Evolutionary conservation across 257 asterid species (phyloP).

Genomic region (Salvia rosmarinus): DNA sequence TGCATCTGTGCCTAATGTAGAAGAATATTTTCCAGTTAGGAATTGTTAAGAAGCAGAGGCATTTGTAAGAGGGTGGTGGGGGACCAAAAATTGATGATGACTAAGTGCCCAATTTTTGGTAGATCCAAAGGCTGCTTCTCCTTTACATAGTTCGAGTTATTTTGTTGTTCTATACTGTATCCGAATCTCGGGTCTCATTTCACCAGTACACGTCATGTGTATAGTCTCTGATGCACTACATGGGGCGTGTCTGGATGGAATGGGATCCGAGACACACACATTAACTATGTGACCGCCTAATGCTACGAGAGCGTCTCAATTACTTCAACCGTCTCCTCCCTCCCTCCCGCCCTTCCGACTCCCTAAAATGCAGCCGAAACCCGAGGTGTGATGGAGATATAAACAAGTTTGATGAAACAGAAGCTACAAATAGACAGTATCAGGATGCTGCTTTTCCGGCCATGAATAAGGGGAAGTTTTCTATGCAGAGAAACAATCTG

Average conservation of each 20-base stretch:
- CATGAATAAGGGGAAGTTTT: constrained; percentile 40
- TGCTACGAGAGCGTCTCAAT: not conserved
- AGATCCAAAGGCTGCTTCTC: constrained; percentile 31
- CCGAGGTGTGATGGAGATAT: too few species aligned
- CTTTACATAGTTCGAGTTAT: constrained; percentile 26
- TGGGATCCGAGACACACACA: too few species aligned
- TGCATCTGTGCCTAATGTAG: constrained; percentile 31
- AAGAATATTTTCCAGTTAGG: constrained; percentile 46
- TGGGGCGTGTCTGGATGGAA: not conserved
- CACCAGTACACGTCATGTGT: not conserved
- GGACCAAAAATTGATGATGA: constrained; percentile 58
- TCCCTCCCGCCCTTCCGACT: too few species aligned
- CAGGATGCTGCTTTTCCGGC: constrained; percentile 20
- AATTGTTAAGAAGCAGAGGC: constrained; percentile 50
- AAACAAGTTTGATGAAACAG: constrained; percentile 30
- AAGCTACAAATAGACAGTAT: constrained; percentile 2
- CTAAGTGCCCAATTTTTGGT: constrained; percentile 47
- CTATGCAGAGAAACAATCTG: constrained; percentile 31
- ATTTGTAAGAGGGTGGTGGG: constrained; percentile 50
- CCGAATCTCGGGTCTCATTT: too few species aligned
- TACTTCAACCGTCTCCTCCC: too few species aligned
- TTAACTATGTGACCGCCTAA: not conserved
- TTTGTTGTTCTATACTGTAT: too few species aligned
- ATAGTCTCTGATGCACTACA: not conserved
- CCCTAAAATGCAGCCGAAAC: too few species aligned